A percentile compares a stretch with the other conserved stretches of the same genome.
Conservation (phyloP, 2,329 filamentous ascomycete genomes). For the Diaporthe velutina region DNA sequence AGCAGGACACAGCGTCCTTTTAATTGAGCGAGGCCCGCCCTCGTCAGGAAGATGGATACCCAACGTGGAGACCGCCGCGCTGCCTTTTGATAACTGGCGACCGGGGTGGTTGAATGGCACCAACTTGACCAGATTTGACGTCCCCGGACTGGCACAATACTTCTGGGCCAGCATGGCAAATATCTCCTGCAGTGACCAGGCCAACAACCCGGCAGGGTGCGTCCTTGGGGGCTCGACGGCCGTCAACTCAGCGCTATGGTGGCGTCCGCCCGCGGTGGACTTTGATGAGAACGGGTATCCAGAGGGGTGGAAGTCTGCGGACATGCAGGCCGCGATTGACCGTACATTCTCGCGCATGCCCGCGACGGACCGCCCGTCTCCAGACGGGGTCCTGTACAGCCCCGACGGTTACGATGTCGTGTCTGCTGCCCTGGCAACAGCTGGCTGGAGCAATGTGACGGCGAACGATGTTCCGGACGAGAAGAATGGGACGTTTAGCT, state of each 20-base stretch:
- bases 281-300: slow-evolving; percentile 75
- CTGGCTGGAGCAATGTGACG: slow-evolving; percentile 70
- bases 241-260: slow-evolving; percentile 78
- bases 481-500: slow-evolving; percentile 73
- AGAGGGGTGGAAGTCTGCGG: slow-evolving; percentile 72
- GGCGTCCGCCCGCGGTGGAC: slow-evolving; percentile 48
- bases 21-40: slow-evolving; percentile 71
- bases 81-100: neutral
- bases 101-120: slow-evolving; percentile 72
- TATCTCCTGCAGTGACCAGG: slow-evolving; percentile 73
- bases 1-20: slow-evolving; percentile 73
- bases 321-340: slow-evolving; percentile 68
- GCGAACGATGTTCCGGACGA: slow-evolving; percentile 68
- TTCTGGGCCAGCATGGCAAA: slow-evolving; percentile 75
- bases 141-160: slow-evolving; percentile 78
- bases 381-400: slow-evolving; percentile 65
- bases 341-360: slow-evolving; percentile 74
- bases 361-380: slow-evolving; percentile 71
- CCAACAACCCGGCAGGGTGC: slow-evolving; percentile 80
- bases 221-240: slow-evolving; percentile 76
- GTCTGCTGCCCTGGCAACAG: slow-evolving; percentile 63
- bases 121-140: slow-evolving; percentile 77
- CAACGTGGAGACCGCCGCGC: slow-evolving; percentile 56
- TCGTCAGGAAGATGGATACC: slow-evolving; percentile 77
- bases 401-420: slow-evolving; percentile 72